phyloP scores from a whole-genome alignment of 345 rosid genomes.

The Salix dunnii region DNA sequence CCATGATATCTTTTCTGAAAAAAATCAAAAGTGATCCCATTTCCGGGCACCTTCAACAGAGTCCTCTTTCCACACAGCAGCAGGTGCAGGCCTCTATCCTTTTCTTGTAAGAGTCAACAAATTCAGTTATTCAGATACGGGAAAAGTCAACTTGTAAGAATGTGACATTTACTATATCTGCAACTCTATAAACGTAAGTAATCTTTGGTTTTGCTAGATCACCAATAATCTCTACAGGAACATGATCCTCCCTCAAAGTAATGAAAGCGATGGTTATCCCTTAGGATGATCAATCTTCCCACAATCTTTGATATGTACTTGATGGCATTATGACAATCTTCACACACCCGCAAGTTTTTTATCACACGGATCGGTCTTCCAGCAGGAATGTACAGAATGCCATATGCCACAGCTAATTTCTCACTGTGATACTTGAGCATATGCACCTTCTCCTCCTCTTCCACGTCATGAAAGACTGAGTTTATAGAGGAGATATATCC shows the following conservation, averaged over 20 bases:
- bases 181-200: not conserved
- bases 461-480: slow-evolving; percentile 69
- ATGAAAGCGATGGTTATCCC: slow-evolving; percentile 70
- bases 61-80: not conserved
- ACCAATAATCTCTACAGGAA: slow-evolving; percentile 78
- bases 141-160: not conserved
- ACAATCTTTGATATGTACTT: slow-evolving; percentile 55
- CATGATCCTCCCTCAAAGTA: slow-evolving; percentile 62
- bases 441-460: slow-evolving; percentile 69
- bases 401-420: slow-evolving; percentile 63
- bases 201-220: slow-evolving; percentile 5
- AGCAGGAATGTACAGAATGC: slow-evolving; percentile 45
- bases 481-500: slow-evolving; percentile 54
- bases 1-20: not conserved
- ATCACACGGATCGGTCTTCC: slow-evolving; percentile 67
- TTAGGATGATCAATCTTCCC: slow-evolving; percentile 54
- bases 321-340: slow-evolving; percentile 66
- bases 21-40: not conserved
- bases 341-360: slow-evolving; percentile 64
- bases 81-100: not conserved
- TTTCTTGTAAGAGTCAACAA: not conserved
- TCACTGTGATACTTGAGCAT: slow-evolving; percentile 73
- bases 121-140: not conserved
- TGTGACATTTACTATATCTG: not conserved
- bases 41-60: not conserved